phyloP scores from a whole-genome alignment of 2,329 filamentous ascomycete species.

The Pochonia chlamydosporia region DNA sequence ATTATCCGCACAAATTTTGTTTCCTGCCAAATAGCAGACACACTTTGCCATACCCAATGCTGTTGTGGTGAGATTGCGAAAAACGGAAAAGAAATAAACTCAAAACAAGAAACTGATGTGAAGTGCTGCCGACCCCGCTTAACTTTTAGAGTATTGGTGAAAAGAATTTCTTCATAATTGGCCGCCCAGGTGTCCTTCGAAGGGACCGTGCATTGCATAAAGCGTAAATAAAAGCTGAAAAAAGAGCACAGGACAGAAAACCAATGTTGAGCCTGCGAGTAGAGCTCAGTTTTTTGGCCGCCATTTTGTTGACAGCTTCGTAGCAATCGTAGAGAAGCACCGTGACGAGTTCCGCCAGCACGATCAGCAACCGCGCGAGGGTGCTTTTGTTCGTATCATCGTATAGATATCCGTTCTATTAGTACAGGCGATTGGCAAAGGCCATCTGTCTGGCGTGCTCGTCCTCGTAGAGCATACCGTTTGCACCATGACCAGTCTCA shows the following conservation, averaged over 20 bases:
- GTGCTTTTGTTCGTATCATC: conserved; percentile 9
- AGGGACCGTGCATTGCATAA: not conserved
- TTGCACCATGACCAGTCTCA: conserved; percentile 28
- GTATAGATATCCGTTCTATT: conserved; percentile 12
- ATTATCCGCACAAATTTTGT: conserved; percentile 1
- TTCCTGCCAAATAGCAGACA: conserved; percentile 7
- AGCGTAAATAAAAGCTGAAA: not conserved
- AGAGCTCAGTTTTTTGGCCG: not conserved
- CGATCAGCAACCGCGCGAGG: too few species aligned
- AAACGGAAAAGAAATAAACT: conserved; percentile 7
- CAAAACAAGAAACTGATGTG: conserved; percentile 9
- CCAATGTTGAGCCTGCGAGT: not conserved
- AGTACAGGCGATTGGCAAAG: conserved; percentile 40
- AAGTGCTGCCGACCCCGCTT: conserved; percentile 7
- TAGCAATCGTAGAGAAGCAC: conserved; percentile 1
- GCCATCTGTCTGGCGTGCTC: conserved; percentile 33
- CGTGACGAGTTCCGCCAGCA: not conserved
- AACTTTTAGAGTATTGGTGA: not conserved
- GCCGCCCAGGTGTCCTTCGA: not conserved
- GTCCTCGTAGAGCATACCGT: conserved; percentile 39
- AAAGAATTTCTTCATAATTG: not conserved
- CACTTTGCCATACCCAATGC: conserved; percentile 8
- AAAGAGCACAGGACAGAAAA: too few species aligned
- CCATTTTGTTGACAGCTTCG: not conserved
- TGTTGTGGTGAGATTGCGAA: not conserved